A percentile compares a stretch with the other conserved stretches of the same genome.
These are phyloP conservation scores for Juglanconis oblonga DNA, from an alignment of 2,329 filamentous ascomycete genomes.

Conservation along the genomic window DNA sequence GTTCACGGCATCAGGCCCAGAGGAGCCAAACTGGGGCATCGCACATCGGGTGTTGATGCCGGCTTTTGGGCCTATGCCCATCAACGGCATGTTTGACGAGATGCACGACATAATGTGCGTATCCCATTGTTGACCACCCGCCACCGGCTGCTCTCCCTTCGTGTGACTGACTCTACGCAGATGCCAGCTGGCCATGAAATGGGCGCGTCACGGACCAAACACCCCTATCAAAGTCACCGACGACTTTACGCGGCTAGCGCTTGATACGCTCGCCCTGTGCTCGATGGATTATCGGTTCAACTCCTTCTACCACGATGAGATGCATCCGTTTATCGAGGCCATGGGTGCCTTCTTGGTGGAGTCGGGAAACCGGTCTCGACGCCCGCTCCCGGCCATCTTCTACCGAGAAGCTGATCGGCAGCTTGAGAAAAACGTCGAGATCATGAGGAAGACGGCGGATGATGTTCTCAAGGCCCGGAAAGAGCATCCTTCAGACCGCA, in stretches of 20 bases:
- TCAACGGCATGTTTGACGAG: slow-evolving; percentile 66
- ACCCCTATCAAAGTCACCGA: slow-evolving; percentile 58
- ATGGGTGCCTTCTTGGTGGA: slow-evolving; percentile 65
- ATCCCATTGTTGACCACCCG: no score
- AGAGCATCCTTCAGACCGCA: slow-evolving; percentile 51
- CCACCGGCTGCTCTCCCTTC: no score
- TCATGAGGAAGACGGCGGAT: slow-evolving; percentile 52
- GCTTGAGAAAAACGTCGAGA: slow-evolving; percentile 52
- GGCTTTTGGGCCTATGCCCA: slow-evolving; percentile 66
- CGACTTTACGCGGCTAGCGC: slow-evolving; percentile 69
- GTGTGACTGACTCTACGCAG: no score
- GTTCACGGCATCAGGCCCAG: slow-evolving; percentile 45
- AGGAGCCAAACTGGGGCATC: slow-evolving; percentile 62
- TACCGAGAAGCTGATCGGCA: slow-evolving; percentile 47
- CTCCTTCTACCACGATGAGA: slow-evolving; percentile 64
- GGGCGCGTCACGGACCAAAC: slow-evolving; percentile 60
- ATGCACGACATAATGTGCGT: background rate
- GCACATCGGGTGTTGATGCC: slow-evolving; percentile 65
- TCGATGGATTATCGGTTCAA: slow-evolving; percentile 74
- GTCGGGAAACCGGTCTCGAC: slow-evolving; percentile 47
- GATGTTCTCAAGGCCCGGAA: slow-evolving; percentile 61
- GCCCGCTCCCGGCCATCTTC: slow-evolving; percentile 47
- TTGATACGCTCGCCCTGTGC: slow-evolving; percentile 71
- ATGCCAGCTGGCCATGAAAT: slow-evolving; percentile 63
- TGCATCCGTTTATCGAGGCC: slow-evolving; percentile 68